These are phyloP conservation scores for Penicillium desertorum DNA, from an alignment of 495 filamentous ascomycete genomes.

Conservation along the genomic window DNA sequence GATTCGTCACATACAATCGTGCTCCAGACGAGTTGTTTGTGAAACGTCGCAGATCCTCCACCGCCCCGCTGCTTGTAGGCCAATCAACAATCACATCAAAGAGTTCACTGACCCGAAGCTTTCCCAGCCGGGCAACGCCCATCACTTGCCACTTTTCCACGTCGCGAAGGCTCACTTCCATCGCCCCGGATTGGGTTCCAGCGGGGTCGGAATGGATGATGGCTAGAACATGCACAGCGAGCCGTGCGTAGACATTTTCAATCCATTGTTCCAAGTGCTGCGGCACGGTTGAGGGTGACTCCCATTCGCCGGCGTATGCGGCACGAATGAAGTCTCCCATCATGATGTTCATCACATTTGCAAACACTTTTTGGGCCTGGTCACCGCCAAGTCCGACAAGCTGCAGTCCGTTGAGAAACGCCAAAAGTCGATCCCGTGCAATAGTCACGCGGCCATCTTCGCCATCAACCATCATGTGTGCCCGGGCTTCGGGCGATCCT, in stretches of 20 bases:
- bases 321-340: conserved; percentile 64
- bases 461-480: conserved; percentile 39
- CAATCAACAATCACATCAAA: conserved; percentile 88
- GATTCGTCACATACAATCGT: conserved; percentile 62
- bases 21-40: conserved; percentile 57
- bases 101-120: conserved; percentile 74
- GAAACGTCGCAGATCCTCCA: conserved; percentile 73
- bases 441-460: conserved; percentile 37
- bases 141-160: conserved; percentile 81
- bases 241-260: conserved; percentile 65
- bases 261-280: conserved; percentile 66
- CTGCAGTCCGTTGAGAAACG: conserved; percentile 60
- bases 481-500: conserved; percentile 26
- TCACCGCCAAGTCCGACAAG: conserved; percentile 74
- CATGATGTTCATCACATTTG: conserved; percentile 67
- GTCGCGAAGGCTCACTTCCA: conserved; percentile 55
- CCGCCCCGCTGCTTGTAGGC: conserved; percentile 75
- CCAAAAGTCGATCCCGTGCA: conserved; percentile 54
- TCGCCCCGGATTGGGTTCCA: conserved; percentile 20
- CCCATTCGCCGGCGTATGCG: conserved; percentile 62
- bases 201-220: conserved; percentile 39
- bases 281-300: conserved; percentile 53
- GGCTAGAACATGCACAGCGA: conserved; percentile 63
- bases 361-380: conserved; percentile 72
- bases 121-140: conserved; percentile 72